These are phyloP conservation scores for Vanderwaltozyma verrucispora DNA, from an alignment of 805 yeast genomes.

Conservation along the genomic window DNA sequence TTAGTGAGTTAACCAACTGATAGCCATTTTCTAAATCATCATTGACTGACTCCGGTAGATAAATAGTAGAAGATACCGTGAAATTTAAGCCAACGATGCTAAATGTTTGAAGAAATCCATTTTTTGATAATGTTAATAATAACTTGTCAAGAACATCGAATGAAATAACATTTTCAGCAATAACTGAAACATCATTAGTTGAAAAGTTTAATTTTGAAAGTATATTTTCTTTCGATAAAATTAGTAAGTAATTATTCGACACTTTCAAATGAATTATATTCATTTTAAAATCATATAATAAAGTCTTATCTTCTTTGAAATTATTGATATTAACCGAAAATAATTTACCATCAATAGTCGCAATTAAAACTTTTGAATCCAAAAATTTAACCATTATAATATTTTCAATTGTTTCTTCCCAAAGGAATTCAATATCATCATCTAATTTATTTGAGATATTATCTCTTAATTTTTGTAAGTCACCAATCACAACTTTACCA, in stretches of 20 bases:
- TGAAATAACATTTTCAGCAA: conserved; percentile 5
- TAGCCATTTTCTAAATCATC: conserved; percentile 27
- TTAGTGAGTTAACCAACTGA: conserved; percentile 14
- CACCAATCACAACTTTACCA: conserved; percentile 28
- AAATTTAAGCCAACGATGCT: neutral
- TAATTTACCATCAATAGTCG: conserved; percentile 19
- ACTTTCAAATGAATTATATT: conserved; percentile 2
- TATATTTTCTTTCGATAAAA: conserved; percentile 3
- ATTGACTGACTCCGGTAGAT: conserved; percentile 19
- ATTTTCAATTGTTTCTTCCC: conserved; percentile 12
- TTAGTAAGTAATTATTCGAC: neutral
- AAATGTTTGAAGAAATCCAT: neutral
- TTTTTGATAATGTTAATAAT: conserved; percentile 1
- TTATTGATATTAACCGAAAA: conserved; percentile 6
- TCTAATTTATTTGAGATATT: conserved; percentile 9
- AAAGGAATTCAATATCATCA: conserved; percentile 3
- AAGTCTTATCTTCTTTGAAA: conserved; percentile 1
- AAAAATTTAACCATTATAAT: conserved; percentile 28
- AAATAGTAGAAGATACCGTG: conserved; percentile 5
- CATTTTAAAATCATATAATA: neutral
- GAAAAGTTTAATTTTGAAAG: conserved; percentile 4
- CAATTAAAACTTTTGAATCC: conserved; percentile 25
- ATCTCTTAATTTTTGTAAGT: conserved; percentile 26
- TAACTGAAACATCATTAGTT: neutral
- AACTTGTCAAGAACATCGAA: conserved; percentile 8